Conservation (phyloP, 257 asterid genomes). For the Nicotiana paniculata region DNA sequence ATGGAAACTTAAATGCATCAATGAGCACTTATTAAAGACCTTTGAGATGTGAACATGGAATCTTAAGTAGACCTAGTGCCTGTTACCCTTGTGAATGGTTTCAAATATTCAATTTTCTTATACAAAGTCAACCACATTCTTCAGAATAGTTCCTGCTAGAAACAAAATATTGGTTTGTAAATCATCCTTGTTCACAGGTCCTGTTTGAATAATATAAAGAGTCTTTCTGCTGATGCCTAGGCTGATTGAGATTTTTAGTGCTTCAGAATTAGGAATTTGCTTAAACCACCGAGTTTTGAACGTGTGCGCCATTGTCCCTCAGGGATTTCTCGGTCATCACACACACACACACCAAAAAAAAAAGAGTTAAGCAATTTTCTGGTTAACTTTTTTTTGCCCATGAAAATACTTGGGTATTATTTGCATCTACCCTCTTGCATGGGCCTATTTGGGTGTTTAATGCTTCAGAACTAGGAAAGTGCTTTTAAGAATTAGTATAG, state of each 20-base stretch:
- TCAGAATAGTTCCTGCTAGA: neutral
- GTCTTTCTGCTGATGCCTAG: neutral
- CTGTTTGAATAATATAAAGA: neutral
- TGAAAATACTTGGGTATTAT: neutral
- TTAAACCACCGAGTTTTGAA: neutral
- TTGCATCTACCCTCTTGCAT: neutral
- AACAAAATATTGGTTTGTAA: neutral
- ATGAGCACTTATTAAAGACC: neutral
- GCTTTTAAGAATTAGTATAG: neutral
- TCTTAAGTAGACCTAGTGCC: neutral
- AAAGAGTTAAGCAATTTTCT: no score
- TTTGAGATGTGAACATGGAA: neutral
- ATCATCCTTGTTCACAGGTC: neutral
- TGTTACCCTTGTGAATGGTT: neutral
- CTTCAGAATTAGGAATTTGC: neutral
- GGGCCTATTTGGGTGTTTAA: neutral
- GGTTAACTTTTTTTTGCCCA: neutral
- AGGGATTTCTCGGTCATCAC: no score
- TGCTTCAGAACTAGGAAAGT: neutral
- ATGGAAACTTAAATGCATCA: neutral
- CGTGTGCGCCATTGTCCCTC: no score
- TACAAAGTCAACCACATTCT: neutral
- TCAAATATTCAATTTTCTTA: neutral
- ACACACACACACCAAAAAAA: no score
- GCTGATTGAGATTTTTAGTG: neutral